phyloP scores from a whole-genome alignment of 768 basidiomycete species.

The Filobasidium floriforme region DNA sequence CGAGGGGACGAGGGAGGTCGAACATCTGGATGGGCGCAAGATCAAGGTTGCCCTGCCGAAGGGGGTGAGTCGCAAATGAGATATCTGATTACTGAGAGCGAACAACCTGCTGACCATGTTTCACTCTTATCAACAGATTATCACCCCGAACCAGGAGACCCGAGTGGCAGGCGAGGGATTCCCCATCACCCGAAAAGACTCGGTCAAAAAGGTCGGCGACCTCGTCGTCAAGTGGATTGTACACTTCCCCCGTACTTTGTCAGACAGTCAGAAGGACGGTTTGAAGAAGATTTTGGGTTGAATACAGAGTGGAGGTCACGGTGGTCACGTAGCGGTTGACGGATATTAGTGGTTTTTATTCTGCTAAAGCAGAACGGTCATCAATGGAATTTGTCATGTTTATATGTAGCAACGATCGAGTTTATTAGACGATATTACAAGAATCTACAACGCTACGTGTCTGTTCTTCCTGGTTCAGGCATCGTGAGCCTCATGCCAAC shows the following conservation, averaged over 20 bases:
- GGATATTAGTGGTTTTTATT: no score
- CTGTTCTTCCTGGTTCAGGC: no score
- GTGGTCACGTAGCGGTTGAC: no score
- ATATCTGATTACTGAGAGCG: not conserved
- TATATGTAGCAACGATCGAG: no score
- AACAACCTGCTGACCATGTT: not conserved
- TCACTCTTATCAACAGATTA: conserved; percentile 25
- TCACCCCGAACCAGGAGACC: conserved; percentile 57
- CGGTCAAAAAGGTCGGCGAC: conserved; percentile 68
- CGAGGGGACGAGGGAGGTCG: conserved; percentile 51
- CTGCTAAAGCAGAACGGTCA: no score
- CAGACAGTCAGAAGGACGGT: conserved; percentile 69
- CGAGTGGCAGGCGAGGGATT: conserved; percentile 57
- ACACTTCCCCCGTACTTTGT: conserved; percentile 69
- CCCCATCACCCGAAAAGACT: conserved; percentile 73
- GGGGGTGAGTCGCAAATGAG: conserved; percentile 33
- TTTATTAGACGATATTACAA: no score
- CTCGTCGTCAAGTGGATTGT: conserved; percentile 71
- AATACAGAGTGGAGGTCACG: conserved; percentile 1
- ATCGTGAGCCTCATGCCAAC: no score
- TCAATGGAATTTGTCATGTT: no score
- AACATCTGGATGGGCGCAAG: conserved; percentile 70
- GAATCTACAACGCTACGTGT: no score
- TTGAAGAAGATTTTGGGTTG: conserved; percentile 56
- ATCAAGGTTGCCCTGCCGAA: conserved; percentile 61